Conservation (phyloP, 2,329 filamentous ascomycete genomes). For the Dryadomyces sulphureus region DNA sequence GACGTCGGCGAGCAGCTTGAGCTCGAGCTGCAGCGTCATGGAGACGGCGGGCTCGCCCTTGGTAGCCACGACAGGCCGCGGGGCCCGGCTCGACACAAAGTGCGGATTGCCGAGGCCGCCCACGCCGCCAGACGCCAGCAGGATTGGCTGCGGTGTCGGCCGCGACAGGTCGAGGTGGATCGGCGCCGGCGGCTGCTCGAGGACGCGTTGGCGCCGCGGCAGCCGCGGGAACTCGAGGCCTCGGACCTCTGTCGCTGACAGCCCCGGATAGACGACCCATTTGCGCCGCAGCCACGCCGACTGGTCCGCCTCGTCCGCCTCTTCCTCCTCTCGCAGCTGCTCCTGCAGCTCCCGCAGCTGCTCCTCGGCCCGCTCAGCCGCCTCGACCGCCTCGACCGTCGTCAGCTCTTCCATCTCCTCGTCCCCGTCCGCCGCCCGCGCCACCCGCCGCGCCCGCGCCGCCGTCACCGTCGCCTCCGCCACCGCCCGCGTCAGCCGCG, state of each 20-base stretch:
- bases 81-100: constrained; percentile 63
- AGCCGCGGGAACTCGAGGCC: constrained; percentile 33
- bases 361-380: constrained; percentile 15
- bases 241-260: constrained; percentile 53
- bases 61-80: constrained; percentile 75
- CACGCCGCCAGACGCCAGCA: constrained; percentile 75
- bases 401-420: neutral
- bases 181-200: constrained; percentile 57
- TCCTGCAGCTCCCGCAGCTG: constrained; percentile 20
- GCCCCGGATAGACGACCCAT: constrained; percentile 76
- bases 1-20: constrained; percentile 90
- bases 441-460: neutral
- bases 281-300: constrained; percentile 45
- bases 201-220: constrained; percentile 35
- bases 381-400: neutral
- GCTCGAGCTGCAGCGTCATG: constrained; percentile 70
- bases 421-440: neutral
- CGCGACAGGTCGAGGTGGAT: constrained; percentile 59
- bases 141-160: constrained; percentile 68
- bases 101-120: constrained; percentile 90
- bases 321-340: constrained; percentile 22
- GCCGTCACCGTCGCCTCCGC: neutral
- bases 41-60: constrained; percentile 68
- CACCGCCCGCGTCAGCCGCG: neutral
- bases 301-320: constrained; percentile 25